These are phyloP conservation scores for Zymoseptoria ardabiliae DNA, from an alignment of 2,329 filamentous ascomycete species.

Conservation along the genomic window DNA sequence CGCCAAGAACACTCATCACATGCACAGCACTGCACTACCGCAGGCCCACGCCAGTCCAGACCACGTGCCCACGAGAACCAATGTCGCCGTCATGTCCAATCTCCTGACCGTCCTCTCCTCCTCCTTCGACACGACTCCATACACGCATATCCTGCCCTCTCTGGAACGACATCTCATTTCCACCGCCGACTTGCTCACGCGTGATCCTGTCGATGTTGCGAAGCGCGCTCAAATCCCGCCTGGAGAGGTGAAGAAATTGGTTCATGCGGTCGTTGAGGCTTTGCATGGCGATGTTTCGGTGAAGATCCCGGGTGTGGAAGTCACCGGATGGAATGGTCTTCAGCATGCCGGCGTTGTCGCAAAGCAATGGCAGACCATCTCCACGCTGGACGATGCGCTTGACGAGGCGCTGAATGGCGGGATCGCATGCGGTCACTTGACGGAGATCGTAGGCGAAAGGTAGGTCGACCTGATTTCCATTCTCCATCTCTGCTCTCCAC, in stretches of 20 bases:
- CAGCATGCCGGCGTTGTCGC: constrained; percentile 34
- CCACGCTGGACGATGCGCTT: constrained; percentile 67
- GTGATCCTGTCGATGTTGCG: constrained; percentile 74
- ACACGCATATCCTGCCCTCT: constrained; percentile 66
- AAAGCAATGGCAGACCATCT: constrained; percentile 55
- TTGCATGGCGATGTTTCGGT: constrained; percentile 42
- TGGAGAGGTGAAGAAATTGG: constrained; percentile 68
- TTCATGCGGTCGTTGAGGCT: constrained; percentile 60
- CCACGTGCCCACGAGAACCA: not conserved
- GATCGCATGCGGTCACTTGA: constrained; percentile 71
- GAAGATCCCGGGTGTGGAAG: not conserved
- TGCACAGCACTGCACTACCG: not conserved
- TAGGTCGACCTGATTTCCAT: constrained; percentile 24
- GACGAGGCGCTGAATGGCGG: constrained; percentile 70
- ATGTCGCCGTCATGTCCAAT: constrained; percentile 62
- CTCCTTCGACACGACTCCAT: constrained; percentile 63
- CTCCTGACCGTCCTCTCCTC: constrained; percentile 69
- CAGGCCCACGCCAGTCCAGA: not conserved
- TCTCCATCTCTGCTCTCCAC: not conserved
- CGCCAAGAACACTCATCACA: not conserved
- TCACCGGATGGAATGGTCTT: not conserved
- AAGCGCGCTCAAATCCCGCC: constrained; percentile 78
- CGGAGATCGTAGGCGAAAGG: constrained; percentile 89
- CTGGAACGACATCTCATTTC: constrained; percentile 73
- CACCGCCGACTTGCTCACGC: constrained; percentile 75